Conservation (phyloP, 768 basidiomycete species). For the Mrakia blollopis region DNA sequence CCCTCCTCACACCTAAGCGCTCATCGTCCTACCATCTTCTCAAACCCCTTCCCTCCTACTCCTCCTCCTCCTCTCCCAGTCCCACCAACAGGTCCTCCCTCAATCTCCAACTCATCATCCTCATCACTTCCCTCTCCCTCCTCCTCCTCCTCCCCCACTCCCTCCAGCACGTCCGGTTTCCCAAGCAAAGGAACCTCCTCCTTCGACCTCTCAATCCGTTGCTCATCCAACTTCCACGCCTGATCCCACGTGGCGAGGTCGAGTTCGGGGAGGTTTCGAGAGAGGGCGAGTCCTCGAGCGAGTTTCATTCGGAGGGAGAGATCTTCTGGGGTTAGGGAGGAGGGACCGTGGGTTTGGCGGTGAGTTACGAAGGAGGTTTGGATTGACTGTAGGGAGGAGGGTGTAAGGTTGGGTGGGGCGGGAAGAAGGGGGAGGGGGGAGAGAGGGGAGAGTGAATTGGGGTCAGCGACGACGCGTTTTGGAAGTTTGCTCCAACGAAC, state of each 20-base stretch:
- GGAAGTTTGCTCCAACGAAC: too few relatives aligned
- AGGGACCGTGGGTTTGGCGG: constrained; percentile 29
- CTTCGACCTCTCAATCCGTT: neutral
- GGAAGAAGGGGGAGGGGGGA: neutral
- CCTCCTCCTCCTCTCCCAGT: neutral
- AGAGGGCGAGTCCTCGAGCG: constrained; percentile 36
- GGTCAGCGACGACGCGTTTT: too few relatives aligned
- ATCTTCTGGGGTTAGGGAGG: constrained; percentile 35
- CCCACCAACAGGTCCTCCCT: constrained; percentile 13
- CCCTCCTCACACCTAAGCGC: neutral
- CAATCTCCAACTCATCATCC: constrained; percentile 9
- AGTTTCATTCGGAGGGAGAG: constrained; percentile 40
- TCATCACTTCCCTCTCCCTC: constrained; percentile 2
- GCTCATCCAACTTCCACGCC: constrained; percentile 11
- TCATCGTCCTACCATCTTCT: constrained; percentile 15
- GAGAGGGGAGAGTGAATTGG: neutral
- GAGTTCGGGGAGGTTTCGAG: constrained; percentile 33
- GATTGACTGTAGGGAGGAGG: constrained; percentile 36
- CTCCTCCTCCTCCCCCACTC: neutral
- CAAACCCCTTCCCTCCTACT: neutral
- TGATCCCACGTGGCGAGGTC: neutral
- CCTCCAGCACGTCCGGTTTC: neutral
- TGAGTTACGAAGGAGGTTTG: constrained; percentile 39
- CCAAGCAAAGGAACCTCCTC: neutral
- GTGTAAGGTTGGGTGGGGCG: too few relatives aligned